Conservation (phyloP, 208 protist species). For the Leishmania tropica region DNA sequence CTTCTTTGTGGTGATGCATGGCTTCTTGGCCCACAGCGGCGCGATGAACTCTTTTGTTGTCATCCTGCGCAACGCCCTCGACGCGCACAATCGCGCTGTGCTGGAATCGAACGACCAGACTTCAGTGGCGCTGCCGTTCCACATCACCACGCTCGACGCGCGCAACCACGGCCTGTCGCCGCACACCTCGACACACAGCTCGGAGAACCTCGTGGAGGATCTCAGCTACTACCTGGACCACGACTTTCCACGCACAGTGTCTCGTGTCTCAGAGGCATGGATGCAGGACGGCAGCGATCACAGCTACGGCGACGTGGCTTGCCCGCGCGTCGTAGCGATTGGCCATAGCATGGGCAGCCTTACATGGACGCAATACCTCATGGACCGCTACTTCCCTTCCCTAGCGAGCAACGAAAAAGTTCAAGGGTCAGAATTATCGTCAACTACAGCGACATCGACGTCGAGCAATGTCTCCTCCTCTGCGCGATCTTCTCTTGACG, state of each 20-base stretch:
- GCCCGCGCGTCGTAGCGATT: conserved; percentile 43
- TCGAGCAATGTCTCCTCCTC: background rate
- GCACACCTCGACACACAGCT: conserved; percentile 47
- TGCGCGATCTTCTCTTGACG: background rate
- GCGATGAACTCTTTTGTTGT: conserved; percentile 46
- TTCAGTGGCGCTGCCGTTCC: conserved; percentile 6
- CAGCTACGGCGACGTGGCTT: too few relatives aligned
- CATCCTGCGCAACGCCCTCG: conserved; percentile 30
- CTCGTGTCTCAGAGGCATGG: background rate
- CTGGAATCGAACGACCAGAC: conserved; percentile 16
- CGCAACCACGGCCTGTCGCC: conserved; percentile 67
- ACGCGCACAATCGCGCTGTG: conserved; percentile 19
- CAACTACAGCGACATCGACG: background rate
- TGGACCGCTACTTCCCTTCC: conserved; percentile 25
- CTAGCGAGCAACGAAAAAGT: background rate
- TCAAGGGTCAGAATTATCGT: background rate
- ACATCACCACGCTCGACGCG: conserved; percentile 41
- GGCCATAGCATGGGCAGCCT: conserved; percentile 74
- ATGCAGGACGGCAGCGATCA: background rate
- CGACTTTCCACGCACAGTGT: conserved; percentile 11
- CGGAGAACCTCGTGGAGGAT: conserved; percentile 41
- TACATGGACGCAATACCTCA: conserved; percentile 53
- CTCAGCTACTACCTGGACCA: conserved; percentile 32
- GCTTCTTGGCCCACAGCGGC: conserved; percentile 62
- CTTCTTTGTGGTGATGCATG: conserved; percentile 57